A percentile compares a stretch with the other conserved stretches of the same genome.
Conservation (phyloP, 139 green algal species). For the Pseudopediastrum boryanum region DNA sequence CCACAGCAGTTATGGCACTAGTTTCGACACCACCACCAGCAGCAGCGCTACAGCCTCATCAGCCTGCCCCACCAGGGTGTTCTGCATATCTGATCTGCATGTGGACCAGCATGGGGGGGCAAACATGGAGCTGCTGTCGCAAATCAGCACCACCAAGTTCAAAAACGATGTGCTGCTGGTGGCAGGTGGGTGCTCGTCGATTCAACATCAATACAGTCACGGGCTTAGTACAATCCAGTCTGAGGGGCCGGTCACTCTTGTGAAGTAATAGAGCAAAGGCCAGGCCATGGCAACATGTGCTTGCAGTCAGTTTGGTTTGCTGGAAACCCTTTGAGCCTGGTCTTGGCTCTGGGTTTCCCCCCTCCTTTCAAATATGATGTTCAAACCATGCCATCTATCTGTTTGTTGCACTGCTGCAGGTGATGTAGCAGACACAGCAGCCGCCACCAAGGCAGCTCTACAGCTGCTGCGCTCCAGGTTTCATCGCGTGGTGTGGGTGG, state of each 20-base stretch:
- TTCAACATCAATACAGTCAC: too few species aligned
- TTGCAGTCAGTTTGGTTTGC: too few species aligned
- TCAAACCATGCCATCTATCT: too few species aligned
- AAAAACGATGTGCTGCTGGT: conserved; percentile 16
- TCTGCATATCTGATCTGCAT: too few species aligned
- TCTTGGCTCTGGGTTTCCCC: too few species aligned
- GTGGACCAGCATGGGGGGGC: conserved; percentile 11
- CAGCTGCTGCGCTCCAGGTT: neutral
- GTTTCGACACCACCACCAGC: conserved; percentile 16
- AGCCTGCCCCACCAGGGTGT: too few species aligned
- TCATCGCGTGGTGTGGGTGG: conserved; percentile 3
- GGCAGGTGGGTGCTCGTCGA: conserved; percentile 7
- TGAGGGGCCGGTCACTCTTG: too few species aligned
- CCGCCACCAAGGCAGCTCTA: neutral
- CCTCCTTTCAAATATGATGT: too few species aligned
- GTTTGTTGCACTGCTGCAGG: conserved; percentile 12
- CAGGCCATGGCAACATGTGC: neutral
- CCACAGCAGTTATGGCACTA: neutral
- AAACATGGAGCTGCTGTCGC: conserved; percentile 20
- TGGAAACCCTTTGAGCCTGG: too few species aligned
- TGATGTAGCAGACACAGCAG: conserved; percentile 34
- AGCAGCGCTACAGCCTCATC: too few species aligned
- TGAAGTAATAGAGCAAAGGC: neutral
- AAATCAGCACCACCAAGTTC: conserved; percentile 26
- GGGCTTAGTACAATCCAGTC: too few species aligned